phyloP scores from a whole-genome alignment of 2,329 filamentous ascomycete species.

The Talaromyces amestolkiae region DNA sequence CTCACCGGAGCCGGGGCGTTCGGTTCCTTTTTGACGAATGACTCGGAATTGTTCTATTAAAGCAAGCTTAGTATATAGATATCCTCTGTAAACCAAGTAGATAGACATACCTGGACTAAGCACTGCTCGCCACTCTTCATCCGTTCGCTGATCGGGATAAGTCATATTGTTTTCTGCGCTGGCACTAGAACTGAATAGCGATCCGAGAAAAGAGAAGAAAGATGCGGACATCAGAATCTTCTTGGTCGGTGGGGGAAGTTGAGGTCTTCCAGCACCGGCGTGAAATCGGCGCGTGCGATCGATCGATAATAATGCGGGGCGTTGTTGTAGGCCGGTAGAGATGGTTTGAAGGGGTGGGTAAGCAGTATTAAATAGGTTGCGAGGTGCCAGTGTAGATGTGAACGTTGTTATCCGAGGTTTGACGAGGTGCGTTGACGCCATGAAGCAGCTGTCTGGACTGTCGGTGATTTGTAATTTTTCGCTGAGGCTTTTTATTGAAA shows the following conservation, averaged over 20 bases:
- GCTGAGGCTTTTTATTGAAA: background rate
- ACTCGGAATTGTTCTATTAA: conserved; percentile 86
- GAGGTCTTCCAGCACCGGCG: conserved; percentile 11
- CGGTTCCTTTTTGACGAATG: conserved; percentile 88
- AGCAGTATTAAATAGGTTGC: background rate
- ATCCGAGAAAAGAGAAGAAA: conserved; percentile 72
- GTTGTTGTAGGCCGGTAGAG: background rate
- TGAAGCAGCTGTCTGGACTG: background rate
- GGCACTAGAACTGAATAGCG: conserved; percentile 66
- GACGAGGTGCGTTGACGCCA: background rate
- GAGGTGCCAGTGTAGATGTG: background rate
- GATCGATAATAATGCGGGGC: background rate
- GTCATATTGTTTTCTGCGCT: conserved; percentile 48
- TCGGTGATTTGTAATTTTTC: background rate
- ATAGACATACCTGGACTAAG: conserved; percentile 62
- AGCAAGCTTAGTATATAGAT: background rate
- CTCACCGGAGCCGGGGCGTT: conserved; percentile 72
- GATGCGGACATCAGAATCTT: conserved; percentile 63
- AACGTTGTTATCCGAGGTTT: conserved; percentile 2
- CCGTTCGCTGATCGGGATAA: conserved; percentile 75
- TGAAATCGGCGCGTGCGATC: conserved; percentile 7
- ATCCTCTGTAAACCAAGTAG: background rate
- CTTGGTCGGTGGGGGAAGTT: background rate
- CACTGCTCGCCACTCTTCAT: conserved; percentile 86
- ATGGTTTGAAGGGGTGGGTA: background rate